phyloP scores from a whole-genome alignment of 371 early-diverging fungal genomes.

The Lichtheimia ornata region DNA sequence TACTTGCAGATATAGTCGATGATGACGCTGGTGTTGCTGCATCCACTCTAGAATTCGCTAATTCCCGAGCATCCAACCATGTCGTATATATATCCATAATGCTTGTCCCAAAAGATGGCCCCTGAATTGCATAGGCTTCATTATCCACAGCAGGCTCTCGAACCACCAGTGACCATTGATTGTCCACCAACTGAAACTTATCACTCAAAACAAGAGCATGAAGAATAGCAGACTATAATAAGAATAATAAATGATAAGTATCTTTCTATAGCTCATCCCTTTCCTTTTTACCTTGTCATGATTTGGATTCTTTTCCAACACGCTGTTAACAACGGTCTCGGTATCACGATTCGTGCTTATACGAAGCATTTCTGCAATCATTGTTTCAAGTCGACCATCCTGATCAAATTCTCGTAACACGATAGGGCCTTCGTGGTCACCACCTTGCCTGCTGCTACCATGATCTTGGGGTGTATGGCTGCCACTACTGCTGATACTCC shows the following conservation, averaged over 20 bases:
- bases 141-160: not conserved
- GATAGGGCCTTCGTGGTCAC: not conserved
- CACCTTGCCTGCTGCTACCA: not conserved
- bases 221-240: constrained; percentile 18
- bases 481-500: constrained; percentile 6
- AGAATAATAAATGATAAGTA: not conserved
- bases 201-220: constrained; percentile 27
- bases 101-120: constrained; percentile 1
- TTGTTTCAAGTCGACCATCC: constrained; percentile 15
- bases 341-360: constrained; percentile 6
- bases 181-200: constrained; percentile 19
- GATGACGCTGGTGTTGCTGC: not conserved
- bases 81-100: constrained; percentile 6
- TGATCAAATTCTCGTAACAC: constrained; percentile 7
- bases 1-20: not conserved
- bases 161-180: not conserved
- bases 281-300: not conserved
- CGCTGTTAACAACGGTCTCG: not conserved
- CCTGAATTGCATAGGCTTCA: not conserved
- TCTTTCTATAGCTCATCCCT: not conserved
- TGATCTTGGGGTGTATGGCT: not conserved
- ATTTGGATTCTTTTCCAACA: not conserved
- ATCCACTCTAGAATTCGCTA: not conserved
- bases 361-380: constrained; percentile 15
- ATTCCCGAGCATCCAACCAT: constrained; percentile 2